phyloP scores from a whole-genome alignment of 108 stramenopile genomes.

The Cylindrotheca fusiformis region DNA sequence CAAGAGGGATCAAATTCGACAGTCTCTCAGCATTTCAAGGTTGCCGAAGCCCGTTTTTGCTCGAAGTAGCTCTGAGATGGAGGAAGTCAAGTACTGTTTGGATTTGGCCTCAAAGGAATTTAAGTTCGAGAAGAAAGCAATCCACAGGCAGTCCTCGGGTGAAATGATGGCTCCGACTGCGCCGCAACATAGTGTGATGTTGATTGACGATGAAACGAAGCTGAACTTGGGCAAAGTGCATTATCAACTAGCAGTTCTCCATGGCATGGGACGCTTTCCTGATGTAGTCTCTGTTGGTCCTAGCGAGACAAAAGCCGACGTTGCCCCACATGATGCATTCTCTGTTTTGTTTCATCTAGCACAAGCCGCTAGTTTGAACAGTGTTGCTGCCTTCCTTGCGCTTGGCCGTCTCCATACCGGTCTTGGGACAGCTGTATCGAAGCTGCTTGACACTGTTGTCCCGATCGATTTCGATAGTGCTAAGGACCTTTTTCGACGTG shows the following conservation, averaged over 20 bases:
- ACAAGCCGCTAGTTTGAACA: slow-evolving; percentile 54
- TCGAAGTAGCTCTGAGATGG: slow-evolving; percentile 55
- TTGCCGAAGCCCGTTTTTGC: slow-evolving; percentile 13
- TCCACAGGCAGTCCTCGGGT: slow-evolving; percentile 55
- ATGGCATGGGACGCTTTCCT: slow-evolving; percentile 67
- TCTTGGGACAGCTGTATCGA: slow-evolving; percentile 53
- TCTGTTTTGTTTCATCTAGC: slow-evolving; percentile 70
- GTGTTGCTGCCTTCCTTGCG: slow-evolving; percentile 61
- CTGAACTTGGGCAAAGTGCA: slow-evolving; percentile 68
- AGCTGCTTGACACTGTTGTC: slow-evolving; percentile 44
- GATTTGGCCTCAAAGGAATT: slow-evolving; percentile 49
- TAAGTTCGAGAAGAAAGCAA: slow-evolving; percentile 39
- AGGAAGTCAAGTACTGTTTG: slow-evolving; percentile 54
- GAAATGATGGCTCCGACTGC: slow-evolving; percentile 30
- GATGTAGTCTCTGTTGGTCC: slow-evolving; percentile 40
- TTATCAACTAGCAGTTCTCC: slow-evolving; percentile 68
- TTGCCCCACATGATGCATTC: slow-evolving; percentile 53
- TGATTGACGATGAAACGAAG: slow-evolving; percentile 47
- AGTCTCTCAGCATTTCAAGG: slow-evolving; percentile 7
- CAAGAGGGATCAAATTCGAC: slow-evolving; percentile 12
- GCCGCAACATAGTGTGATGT: slow-evolving; percentile 38
- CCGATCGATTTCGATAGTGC: slow-evolving; percentile 66
- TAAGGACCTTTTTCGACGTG: slow-evolving; percentile 55
- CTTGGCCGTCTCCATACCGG: slow-evolving; percentile 60
- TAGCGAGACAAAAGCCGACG: slow-evolving; percentile 20